These are phyloP conservation scores for Scutellaria baicalensis DNA, from an alignment of 257 asterid species.

Conservation along the genomic window DNA sequence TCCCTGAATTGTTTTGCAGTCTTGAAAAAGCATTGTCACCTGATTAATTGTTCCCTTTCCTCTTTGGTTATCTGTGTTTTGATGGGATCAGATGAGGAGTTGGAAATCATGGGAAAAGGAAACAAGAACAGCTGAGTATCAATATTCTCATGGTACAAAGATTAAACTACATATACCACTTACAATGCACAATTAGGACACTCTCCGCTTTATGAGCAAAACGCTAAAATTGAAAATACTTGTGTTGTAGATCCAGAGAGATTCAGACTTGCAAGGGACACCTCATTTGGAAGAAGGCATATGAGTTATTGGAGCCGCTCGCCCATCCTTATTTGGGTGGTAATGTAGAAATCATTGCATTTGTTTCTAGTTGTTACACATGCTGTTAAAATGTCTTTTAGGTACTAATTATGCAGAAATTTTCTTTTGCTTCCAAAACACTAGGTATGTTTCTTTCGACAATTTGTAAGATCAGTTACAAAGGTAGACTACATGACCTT, in stretches of 20 bases:
- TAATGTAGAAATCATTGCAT: slow-evolving; percentile 4
- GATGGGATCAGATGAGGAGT: slow-evolving; percentile 38
- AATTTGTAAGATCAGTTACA: slow-evolving; percentile 43
- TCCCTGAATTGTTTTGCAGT: not conserved
- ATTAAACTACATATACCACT: not conserved
- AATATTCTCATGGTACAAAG: slow-evolving; percentile 32
- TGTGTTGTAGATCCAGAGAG: slow-evolving; percentile 39
- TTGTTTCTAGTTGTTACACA: not conserved
- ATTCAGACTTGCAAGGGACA: slow-evolving; percentile 51
- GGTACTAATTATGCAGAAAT: not conserved
- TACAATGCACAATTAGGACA: too few relatives aligned
- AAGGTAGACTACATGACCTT: slow-evolving; percentile 49
- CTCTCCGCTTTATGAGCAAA: not conserved
- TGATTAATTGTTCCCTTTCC: not conserved
- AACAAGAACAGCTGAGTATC: slow-evolving; percentile 46
- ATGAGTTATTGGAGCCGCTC: slow-evolving; percentile 46
- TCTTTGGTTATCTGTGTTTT: not conserved
- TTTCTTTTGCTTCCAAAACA: not conserved
- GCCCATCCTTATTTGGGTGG: slow-evolving; percentile 36
- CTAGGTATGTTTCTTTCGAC: slow-evolving; percentile 53
- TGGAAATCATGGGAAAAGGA: slow-evolving; percentile 68
- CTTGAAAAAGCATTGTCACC: not conserved
- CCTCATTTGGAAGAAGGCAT: slow-evolving; percentile 53
- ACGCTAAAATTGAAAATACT: not conserved
- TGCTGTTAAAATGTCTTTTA: not conserved